Percentiles rank a stretch among this genome's conserved stretches.
phyloP scores from a whole-genome alignment of 257 asterid species.

The Solanum sejunctum region DNA sequence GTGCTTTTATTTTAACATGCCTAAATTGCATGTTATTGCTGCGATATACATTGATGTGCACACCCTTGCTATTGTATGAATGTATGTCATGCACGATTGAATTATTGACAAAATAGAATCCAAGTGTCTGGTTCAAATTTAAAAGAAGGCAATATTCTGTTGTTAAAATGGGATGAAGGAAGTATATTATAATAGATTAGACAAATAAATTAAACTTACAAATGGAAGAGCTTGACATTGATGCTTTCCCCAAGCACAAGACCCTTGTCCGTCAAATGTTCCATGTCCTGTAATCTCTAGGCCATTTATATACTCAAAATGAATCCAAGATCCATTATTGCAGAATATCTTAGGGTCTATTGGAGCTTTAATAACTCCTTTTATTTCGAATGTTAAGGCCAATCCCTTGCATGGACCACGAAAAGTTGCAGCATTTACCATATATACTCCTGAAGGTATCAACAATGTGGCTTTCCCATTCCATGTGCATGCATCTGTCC shows the following conservation, averaged over 20 bases:
- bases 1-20: not conserved
- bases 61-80: not conserved
- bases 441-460: not conserved
- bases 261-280: constrained; percentile 1
- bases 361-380: not conserved
- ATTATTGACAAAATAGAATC: not conserved
- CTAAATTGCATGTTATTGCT: not conserved
- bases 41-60: not conserved
- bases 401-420: not conserved
- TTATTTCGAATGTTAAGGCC: not conserved
- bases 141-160: not conserved
- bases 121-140: not conserved
- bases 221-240: not conserved
- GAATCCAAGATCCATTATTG: not conserved
- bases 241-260: not conserved
- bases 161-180: not conserved
- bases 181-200: not conserved
- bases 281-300: not conserved
- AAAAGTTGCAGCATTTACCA: not conserved
- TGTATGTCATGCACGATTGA: not conserved
- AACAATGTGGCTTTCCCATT: not conserved
- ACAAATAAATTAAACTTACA: not conserved
- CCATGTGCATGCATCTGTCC: not conserved
- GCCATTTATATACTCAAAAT: not conserved
- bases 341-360: not conserved